Conservation (phyloP, 192 early-diverging fungal genomes). For the Dispira simplex region DNA sequence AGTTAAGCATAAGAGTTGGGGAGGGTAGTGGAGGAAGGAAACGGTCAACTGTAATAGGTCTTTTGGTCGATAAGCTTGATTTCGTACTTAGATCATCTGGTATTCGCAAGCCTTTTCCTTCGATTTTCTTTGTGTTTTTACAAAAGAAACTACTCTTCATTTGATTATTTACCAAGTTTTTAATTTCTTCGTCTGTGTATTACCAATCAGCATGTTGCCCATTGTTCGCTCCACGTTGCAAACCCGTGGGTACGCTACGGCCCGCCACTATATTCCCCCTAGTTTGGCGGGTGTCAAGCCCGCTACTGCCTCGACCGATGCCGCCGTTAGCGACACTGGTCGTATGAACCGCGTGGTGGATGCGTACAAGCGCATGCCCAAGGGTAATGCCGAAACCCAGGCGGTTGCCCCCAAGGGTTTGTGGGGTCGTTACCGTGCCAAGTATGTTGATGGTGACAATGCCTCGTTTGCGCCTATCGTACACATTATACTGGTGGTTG, state of each 20-base stretch:
- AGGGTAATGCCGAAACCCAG: conserved; percentile 36
- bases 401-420: conserved; percentile 33
- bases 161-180: too few relatives aligned
- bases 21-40: too few relatives aligned
- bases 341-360: conserved; percentile 47
- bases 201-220: background rate
- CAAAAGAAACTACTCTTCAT: too few relatives aligned
- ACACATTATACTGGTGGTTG: conserved; percentile 42
- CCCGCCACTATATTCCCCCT: conserved; percentile 7
- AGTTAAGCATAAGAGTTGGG: too few relatives aligned
- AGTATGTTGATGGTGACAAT: conserved; percentile 60
- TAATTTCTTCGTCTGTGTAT: too few relatives aligned
- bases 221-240: background rate
- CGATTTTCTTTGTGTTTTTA: too few relatives aligned
- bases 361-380: conserved; percentile 63
- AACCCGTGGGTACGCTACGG: conserved; percentile 4
- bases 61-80: too few relatives aligned
- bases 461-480: conserved; percentile 43
- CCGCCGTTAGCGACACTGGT: conserved; percentile 31
- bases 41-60: too few relatives aligned
- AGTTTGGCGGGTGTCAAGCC: conserved; percentile 21
- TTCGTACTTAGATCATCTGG: too few relatives aligned
- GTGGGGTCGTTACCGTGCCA: conserved; percentile 43
- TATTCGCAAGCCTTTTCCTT: too few relatives aligned
- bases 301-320: conserved; percentile 36